These are phyloP conservation scores for Rhododendron mucronatum DNA, from an alignment of 148 eudicot species.

Conservation along the genomic window DNA sequence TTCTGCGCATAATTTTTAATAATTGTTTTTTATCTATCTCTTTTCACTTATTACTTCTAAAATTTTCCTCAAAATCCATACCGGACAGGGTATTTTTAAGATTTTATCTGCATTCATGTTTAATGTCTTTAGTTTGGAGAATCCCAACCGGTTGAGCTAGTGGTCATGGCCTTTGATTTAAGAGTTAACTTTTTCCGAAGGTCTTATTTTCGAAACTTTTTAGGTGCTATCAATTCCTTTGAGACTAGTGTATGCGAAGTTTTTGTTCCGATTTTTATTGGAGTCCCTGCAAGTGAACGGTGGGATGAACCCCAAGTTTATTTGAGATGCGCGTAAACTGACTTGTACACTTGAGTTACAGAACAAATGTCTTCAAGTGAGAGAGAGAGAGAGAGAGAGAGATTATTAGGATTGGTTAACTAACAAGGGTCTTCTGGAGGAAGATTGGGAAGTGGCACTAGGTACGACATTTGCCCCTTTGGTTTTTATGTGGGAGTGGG, in stretches of 20 bases:
- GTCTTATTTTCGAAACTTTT: not conserved
- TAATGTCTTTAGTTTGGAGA: too few relatives aligned
- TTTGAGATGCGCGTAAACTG: not conserved
- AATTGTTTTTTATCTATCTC: too few relatives aligned
- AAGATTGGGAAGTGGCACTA: constrained; percentile 7
- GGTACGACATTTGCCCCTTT: not conserved
- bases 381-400: not conserved
- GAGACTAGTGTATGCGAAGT: too few relatives aligned
- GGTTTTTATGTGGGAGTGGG: not conserved
- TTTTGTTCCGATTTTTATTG: not conserved
- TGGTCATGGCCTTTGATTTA: too few relatives aligned
- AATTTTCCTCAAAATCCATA: too few relatives aligned
- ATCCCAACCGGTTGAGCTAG: not conserved
- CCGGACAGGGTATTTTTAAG: too few relatives aligned
- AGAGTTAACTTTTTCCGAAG: too few relatives aligned
- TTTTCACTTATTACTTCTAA: too few relatives aligned
- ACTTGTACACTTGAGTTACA: not conserved
- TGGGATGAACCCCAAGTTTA: not conserved
- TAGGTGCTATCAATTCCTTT: too few relatives aligned
- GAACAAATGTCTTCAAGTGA: not conserved
- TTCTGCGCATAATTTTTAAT: too few relatives aligned
- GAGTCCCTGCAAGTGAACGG: too few relatives aligned
- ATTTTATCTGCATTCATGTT: too few relatives aligned
- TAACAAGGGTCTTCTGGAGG: not conserved
- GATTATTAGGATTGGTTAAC: constrained; percentile 6